Evolutionary conservation across 768 basidiomycete species (phyloP).

Genomic region (Lanmaoa pseudosensibilis): DNA sequence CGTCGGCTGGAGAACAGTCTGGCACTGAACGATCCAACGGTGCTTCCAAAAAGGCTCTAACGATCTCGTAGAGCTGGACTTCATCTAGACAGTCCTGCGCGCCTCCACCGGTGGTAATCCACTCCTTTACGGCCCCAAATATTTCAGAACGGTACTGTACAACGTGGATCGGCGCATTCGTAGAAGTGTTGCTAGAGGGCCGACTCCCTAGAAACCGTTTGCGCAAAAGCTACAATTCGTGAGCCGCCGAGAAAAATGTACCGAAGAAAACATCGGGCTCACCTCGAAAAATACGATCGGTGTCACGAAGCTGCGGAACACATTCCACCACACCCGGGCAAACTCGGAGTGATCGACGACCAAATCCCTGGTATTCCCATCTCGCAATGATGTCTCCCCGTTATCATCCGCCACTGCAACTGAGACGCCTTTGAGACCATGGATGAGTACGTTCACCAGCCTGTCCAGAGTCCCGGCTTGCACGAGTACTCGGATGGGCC

Average conservation of each 20-base stretch:
- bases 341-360: conserved; percentile 74
- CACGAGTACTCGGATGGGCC: conserved; percentile 72
- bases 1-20: conserved; percentile 33
- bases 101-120: conserved; percentile 72
- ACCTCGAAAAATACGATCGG: conserved; percentile 87
- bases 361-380: conserved; percentile 71
- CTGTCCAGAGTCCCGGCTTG: conserved; percentile 76
- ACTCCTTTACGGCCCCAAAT: conserved; percentile 64
- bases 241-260: neutral
- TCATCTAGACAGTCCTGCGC: conserved; percentile 81
- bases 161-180: conserved; percentile 45
- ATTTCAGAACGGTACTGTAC: conserved; percentile 60
- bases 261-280: conserved; percentile 15
- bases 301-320: conserved; percentile 78
- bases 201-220: conserved; percentile 65
- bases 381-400: conserved; percentile 76
- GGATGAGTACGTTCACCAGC: conserved; percentile 72
- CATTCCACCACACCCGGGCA: conserved; percentile 78
- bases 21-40: conserved; percentile 52
- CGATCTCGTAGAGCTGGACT: conserved; percentile 54
- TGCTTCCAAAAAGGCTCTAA: conserved; percentile 60
- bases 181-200: conserved; percentile 42
- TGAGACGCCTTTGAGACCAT: conserved; percentile 73
- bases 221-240: conserved; percentile 56
- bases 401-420: conserved; percentile 86